phyloP scores from a whole-genome alignment of 179 eudicot genomes.

The Beta macrorhiza region DNA sequence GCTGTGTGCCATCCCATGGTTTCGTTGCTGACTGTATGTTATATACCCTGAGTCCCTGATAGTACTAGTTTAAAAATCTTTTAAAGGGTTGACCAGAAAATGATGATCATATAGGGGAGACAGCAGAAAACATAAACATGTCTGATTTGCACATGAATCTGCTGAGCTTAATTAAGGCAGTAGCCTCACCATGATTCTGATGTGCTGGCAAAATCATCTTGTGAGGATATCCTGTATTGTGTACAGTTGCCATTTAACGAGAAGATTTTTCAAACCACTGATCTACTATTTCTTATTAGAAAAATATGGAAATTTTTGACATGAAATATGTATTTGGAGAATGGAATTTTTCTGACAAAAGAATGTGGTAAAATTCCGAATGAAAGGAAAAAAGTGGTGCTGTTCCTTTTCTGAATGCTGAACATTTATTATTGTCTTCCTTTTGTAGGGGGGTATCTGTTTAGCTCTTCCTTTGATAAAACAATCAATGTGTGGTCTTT shows the following conservation, averaged over 20 bases:
- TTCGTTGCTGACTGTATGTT: too few relatives aligned
- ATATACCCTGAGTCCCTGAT: too few relatives aligned
- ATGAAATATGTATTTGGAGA: background rate
- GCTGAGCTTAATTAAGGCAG: background rate
- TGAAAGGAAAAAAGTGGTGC: background rate
- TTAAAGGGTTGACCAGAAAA: too few relatives aligned
- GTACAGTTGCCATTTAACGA: background rate
- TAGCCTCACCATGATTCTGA: conserved; percentile 5
- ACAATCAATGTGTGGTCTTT: conserved; percentile 78
- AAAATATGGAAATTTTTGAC: background rate
- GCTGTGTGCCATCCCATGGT: too few relatives aligned
- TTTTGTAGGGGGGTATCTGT: conserved; percentile 80
- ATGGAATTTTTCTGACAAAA: background rate
- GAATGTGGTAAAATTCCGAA: background rate
- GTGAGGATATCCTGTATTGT: background rate
- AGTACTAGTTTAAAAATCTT: too few relatives aligned
- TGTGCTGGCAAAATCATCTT: conserved; percentile 4
- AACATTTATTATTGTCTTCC: conserved; percentile 15
- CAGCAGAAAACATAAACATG: background rate
- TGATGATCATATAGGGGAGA: too few relatives aligned
- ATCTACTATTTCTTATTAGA: background rate
- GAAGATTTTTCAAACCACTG: background rate
- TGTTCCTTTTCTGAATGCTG: background rate
- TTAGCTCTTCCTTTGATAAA: conserved; percentile 88
- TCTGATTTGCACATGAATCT: background rate